A percentile compares a stretch with the other conserved stretches of the same genome.
Evolutionary conservation across 2,329 filamentous ascomycete species (phyloP).

Genomic region (Epicoccum sorghinum): DNA sequence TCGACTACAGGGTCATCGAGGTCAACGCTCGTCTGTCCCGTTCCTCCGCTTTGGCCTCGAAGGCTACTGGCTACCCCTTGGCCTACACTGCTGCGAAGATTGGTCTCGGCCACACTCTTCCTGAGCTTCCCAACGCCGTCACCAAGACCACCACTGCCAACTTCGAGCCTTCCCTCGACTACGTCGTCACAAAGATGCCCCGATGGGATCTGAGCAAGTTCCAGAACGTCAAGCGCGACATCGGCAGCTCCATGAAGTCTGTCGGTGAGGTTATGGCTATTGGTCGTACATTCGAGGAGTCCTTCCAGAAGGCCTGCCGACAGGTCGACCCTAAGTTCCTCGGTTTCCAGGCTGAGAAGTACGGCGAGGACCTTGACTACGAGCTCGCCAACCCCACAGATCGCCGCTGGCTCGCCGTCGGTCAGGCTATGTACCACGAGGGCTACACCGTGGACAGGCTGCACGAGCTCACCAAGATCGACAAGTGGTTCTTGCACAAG

Average conservation of each 20-base stretch:
- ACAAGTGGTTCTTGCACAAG: slow-evolving; percentile 99
- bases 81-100: slow-evolving; percentile 99
- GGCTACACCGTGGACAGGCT: slow-evolving; percentile 91
- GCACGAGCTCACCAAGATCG: slow-evolving; percentile 95
- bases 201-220: slow-evolving; percentile 99
- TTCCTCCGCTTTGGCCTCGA: slow-evolving; percentile 94
- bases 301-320: slow-evolving; percentile 97
- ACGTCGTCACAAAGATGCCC: slow-evolving; percentile 98
- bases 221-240: slow-evolving; percentile 97
- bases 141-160: slow-evolving; percentile 99
- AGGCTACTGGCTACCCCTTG: slow-evolving; percentile 95
- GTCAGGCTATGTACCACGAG: slow-evolving; percentile 97
- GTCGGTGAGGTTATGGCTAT: slow-evolving; percentile 99
- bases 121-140: slow-evolving; percentile 95
- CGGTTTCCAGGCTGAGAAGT: slow-evolving; percentile 94
- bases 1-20: slow-evolving; percentile 98
- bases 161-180: slow-evolving; percentile 96
- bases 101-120: slow-evolving; percentile 90
- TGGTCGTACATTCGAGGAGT: slow-evolving; percentile 97
- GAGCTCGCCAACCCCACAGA: slow-evolving; percentile 92
- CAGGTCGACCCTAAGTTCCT: slow-evolving; percentile 92
- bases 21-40: slow-evolving; percentile 98
- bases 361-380: slow-evolving; percentile 83
- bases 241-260: slow-evolving; percentile 98
- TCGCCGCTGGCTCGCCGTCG: slow-evolving; percentile 94